phyloP scores from a whole-genome alignment of 2,329 filamentous ascomycete species.

The Penicillium psychrosexuale region DNA sequence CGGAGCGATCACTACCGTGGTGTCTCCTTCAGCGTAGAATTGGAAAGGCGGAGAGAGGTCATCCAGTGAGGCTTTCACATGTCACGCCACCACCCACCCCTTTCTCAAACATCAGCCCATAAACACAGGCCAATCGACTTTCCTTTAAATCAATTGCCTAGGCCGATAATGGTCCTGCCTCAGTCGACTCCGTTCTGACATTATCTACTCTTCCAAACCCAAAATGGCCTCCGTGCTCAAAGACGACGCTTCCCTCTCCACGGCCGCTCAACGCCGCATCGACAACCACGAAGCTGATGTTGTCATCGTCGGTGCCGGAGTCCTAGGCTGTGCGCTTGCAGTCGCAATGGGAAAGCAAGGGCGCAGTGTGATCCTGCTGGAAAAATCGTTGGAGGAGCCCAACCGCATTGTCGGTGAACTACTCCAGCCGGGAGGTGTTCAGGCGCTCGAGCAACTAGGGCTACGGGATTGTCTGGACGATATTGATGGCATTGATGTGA shows the following conservation, averaged over 20 bases:
- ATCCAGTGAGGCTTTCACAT: conserved; percentile 26
- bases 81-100: conserved; percentile 35
- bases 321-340: conserved; percentile 84
- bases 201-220: conserved; percentile 9
- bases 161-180: conserved; percentile 16
- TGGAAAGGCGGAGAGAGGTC: conserved; percentile 10
- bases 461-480: conserved; percentile 77
- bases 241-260: conserved; percentile 23
- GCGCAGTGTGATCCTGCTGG: conserved; percentile 83
- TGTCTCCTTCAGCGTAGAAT: conserved; percentile 9
- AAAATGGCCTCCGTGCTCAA: conserved; percentile 27
- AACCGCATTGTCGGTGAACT: conserved; percentile 95
- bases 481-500: conserved; percentile 79
- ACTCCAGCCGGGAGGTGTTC: conserved; percentile 85
- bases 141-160: conserved; percentile 23
- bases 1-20: not conserved
- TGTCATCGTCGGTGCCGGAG: conserved; percentile 85
- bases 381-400: conserved; percentile 85
- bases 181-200: conserved; percentile 14
- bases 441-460: conserved; percentile 75
- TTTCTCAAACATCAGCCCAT: conserved; percentile 25
- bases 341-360: conserved; percentile 83
- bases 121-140: conserved; percentile 5
- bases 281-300: conserved; percentile 69
- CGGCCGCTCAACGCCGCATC: conserved; percentile 47